phyloP scores from a whole-genome alignment of 1,284 basidiomycete species.

The Ceratorhiza oryzae-sativae region DNA sequence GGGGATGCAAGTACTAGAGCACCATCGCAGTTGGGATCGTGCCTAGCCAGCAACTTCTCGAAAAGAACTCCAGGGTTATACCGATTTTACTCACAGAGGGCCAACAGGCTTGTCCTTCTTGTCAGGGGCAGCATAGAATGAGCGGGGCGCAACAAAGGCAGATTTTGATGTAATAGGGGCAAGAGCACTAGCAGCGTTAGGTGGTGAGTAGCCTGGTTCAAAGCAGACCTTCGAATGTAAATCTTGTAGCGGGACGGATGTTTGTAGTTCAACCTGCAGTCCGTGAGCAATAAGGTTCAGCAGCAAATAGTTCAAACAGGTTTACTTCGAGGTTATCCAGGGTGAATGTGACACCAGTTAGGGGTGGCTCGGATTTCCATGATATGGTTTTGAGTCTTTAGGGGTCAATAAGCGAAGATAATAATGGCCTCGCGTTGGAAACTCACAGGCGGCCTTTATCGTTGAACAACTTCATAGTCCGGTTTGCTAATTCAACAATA shows the following conservation, averaged over 20 bases:
- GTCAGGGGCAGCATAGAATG: slow-evolving; percentile 49
- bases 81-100: slow-evolving; percentile 55
- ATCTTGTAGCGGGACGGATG: slow-evolving; percentile 27
- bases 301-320: too few relatives aligned
- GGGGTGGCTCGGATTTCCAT: slow-evolving; percentile 35
- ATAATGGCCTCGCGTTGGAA: neutral
- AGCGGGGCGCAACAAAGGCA: slow-evolving; percentile 37
- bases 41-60: slow-evolving; percentile 55
- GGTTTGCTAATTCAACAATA: slow-evolving; percentile 25
- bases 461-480: slow-evolving; percentile 29
- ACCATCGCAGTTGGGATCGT: slow-evolving; percentile 75
- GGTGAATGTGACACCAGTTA: slow-evolving; percentile 28
- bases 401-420: neutral
- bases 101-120: slow-evolving; percentile 44
- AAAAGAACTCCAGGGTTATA: slow-evolving; percentile 43
- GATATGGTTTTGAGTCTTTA: slow-evolving; percentile 14
- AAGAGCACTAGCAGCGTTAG: neutral
- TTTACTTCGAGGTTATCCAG: slow-evolving; percentile 34
- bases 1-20: slow-evolving; percentile 90
- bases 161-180: slow-evolving; percentile 30
- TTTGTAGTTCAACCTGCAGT: slow-evolving; percentile 33
- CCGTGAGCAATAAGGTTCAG: neutral
- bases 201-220: slow-evolving; percentile 24
- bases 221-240: slow-evolving; percentile 24
- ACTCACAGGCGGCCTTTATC: slow-evolving; percentile 32